Conservation (phyloP, 495 filamentous ascomycete genomes). For the Penicillium silybi region DNA sequence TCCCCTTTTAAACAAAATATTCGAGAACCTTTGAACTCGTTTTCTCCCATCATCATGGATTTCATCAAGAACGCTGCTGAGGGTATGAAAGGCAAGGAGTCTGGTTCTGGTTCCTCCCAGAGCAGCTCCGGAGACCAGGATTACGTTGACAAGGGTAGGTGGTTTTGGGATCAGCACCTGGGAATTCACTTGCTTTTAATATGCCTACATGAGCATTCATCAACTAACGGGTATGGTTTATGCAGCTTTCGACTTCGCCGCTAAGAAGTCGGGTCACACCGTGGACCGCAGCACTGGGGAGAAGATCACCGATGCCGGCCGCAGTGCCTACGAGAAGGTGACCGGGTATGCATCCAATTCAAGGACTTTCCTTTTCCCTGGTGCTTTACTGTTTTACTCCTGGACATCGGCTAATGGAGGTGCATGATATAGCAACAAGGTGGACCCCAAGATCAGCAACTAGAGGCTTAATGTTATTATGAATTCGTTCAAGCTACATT, state of each 20-base stretch:
- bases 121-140: neutral
- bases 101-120: neutral
- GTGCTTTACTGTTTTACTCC: too few relatives aligned
- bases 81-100: neutral
- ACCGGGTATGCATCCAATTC: slow-evolving; percentile 2
- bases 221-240: neutral
- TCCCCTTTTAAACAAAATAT: neutral
- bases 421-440: neutral
- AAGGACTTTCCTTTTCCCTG: too few relatives aligned
- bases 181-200: too few relatives aligned
- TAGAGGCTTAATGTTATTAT: neutral
- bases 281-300: slow-evolving; percentile 3
- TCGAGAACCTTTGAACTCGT: neutral
- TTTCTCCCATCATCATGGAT: neutral
- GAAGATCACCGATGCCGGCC: slow-evolving; percentile 6
- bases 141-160: neutral
- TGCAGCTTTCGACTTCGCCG: slow-evolving; percentile 1
- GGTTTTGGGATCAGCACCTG: too few relatives aligned
- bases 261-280: slow-evolving; percentile 6
- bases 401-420: neutral
- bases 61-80: slow-evolving; percentile 6
- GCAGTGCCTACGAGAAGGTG: slow-evolving; percentile 3
- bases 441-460: neutral
- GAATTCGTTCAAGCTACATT: neutral
- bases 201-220: too few relatives aligned